phyloP scores from a whole-genome alignment of 164 flowering plant genomes.

The Dillenia suffruticosa region DNA sequence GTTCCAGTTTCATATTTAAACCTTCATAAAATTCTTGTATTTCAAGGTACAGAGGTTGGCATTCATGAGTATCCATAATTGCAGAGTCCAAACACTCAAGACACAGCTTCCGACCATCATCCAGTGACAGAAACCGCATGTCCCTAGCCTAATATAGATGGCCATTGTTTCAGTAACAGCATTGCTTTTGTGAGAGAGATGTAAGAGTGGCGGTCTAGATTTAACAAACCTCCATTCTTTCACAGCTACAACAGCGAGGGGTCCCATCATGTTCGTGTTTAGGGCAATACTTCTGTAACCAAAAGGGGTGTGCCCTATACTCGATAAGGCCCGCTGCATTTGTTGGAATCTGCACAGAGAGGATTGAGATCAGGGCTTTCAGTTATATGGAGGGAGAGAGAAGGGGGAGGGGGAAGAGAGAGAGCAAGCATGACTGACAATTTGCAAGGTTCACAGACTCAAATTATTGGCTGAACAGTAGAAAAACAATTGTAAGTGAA shows the following conservation, averaged over 20 bases:
- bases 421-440: too few species aligned
- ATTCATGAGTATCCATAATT: slow-evolving; percentile 68
- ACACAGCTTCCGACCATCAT: slow-evolving; percentile 88
- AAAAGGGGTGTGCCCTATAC: slow-evolving; percentile 91
- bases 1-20: slow-evolving; percentile 72
- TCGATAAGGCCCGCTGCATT: slow-evolving; percentile 84
- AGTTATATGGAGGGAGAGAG: too few species aligned
- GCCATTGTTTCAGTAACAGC: too few species aligned
- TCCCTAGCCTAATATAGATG: slow-evolving; percentile 43
- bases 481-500: too few species aligned
- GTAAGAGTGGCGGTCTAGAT: neutral
- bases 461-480: too few species aligned
- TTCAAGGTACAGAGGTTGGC: slow-evolving; percentile 73
- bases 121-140: slow-evolving; percentile 45
- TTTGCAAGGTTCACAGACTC: too few species aligned
- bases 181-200: neutral
- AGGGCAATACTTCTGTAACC: slow-evolving; percentile 90
- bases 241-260: slow-evolving; percentile 94
- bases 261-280: slow-evolving; percentile 79
- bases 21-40: slow-evolving; percentile 76
- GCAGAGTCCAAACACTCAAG: slow-evolving; percentile 82
- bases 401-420: too few species aligned
- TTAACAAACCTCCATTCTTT: slow-evolving; percentile 81
- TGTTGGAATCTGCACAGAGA: slow-evolving; percentile 68
- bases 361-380: too few species aligned